Conservation (phyloP, 106 monocot species). For the Narthecium ossifragum region DNA sequence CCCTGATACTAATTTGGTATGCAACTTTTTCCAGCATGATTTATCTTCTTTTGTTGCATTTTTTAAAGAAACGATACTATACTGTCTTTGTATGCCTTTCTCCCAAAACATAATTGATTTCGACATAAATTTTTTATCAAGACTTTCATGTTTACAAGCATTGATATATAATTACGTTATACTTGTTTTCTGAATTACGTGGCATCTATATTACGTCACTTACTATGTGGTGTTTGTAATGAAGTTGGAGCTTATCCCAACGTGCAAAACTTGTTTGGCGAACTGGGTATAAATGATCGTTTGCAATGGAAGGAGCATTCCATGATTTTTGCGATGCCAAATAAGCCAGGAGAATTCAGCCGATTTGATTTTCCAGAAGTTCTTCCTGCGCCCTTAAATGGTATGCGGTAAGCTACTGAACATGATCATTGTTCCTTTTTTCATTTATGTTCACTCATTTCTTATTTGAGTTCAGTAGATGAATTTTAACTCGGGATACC, state of each 20-base stretch:
- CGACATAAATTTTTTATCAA: too few species aligned
- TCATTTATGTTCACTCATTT: neutral
- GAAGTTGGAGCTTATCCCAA: constrained; percentile 99
- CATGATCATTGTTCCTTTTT: too few species aligned
- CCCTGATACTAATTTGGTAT: too few species aligned
- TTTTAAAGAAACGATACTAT: too few species aligned
- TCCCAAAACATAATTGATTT: too few species aligned
- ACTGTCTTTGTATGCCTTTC: too few species aligned
- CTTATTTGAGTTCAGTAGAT: too few species aligned
- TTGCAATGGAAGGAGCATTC: constrained; percentile 99
- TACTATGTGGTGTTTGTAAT: constrained; percentile 16
- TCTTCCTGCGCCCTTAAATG: constrained; percentile 94
- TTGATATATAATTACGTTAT: too few species aligned
- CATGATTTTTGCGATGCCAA: constrained; percentile 98
- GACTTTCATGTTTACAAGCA: too few species aligned
- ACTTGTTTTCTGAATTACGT: neutral
- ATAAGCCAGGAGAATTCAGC: constrained; percentile 95
- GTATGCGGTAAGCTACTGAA: constrained; percentile 27
- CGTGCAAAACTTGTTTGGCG: constrained; percentile 95
- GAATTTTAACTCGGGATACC: too few species aligned
- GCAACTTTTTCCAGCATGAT: too few species aligned
- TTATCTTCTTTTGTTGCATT: too few species aligned
- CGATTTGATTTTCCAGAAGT: constrained; percentile 96
- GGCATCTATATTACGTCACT: neutral
- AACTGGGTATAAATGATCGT: constrained; percentile 96